Percentiles rank a stretch among this genome's conserved stretches.
These are phyloP conservation scores for Metroxylon sagu DNA, from an alignment of 176 grass and related monocot genomes.

Conservation along the genomic window DNA sequence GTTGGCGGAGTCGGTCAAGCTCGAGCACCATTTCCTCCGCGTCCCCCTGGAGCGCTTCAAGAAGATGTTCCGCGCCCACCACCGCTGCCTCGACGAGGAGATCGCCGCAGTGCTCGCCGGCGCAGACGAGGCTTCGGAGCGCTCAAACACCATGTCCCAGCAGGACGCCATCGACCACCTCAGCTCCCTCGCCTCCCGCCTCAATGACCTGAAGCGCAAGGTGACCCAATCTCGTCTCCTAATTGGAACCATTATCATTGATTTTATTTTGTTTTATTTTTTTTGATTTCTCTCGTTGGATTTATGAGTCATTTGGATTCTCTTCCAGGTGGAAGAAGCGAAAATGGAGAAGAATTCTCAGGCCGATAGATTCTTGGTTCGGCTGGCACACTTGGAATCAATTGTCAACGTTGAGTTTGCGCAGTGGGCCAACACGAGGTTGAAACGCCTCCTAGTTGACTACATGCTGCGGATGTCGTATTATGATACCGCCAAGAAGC, in stretches of 20 bases:
- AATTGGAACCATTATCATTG: neutral
- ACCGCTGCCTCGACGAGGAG: slow-evolving; percentile 85
- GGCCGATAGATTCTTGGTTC: slow-evolving; percentile 73
- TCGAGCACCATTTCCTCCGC: slow-evolving; percentile 80
- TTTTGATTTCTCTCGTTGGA: slow-evolving; percentile 2
- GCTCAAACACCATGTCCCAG: neutral
- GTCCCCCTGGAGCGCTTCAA: slow-evolving; percentile 77
- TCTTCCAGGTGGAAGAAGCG: slow-evolving; percentile 53
- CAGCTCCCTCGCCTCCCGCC: slow-evolving; percentile 79
- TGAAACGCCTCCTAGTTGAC: slow-evolving; percentile 85
- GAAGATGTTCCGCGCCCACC: slow-evolving; percentile 49
- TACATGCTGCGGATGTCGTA: slow-evolving; percentile 97
- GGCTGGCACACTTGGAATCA: slow-evolving; percentile 54
- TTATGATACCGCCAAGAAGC: slow-evolving; percentile 56
- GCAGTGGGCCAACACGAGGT: slow-evolving; percentile 54
- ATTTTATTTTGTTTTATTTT: slow-evolving; percentile 1
- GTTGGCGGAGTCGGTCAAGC: slow-evolving; percentile 53
- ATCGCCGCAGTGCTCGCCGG: slow-evolving; percentile 53
- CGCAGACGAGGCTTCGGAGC: slow-evolving; percentile 21
- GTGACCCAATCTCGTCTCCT: slow-evolving; percentile 1
- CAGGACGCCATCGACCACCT: slow-evolving; percentile 47
- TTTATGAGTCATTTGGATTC: neutral
- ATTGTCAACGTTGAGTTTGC: slow-evolving; percentile 28
- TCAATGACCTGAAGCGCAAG: slow-evolving; percentile 95
- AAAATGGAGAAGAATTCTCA: slow-evolving; percentile 39